Conservation (phyloP, 768 basidiomycete species). For the Russula ochroleuca region DNA sequence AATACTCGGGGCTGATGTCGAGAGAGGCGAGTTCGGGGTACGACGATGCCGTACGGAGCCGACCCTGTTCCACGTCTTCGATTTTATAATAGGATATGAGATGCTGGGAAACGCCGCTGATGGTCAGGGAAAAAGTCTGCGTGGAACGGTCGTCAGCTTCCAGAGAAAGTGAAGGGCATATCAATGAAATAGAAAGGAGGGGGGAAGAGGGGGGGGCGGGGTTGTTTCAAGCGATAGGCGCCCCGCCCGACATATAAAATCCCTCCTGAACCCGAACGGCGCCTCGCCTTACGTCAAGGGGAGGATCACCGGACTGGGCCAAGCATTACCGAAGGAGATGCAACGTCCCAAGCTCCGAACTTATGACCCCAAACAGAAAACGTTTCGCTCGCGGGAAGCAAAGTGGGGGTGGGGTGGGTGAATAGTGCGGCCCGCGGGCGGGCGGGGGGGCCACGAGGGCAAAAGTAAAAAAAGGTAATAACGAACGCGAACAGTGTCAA, state of each 20-base stretch:
- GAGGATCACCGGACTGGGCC: constrained; percentile 10
- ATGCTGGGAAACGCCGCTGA: constrained; percentile 82
- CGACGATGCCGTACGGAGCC: constrained; percentile 82
- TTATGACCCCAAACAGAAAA: not conserved
- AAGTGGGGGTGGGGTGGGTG: not conserved
- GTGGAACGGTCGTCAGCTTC: constrained; percentile 14
- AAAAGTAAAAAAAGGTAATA: not conserved
- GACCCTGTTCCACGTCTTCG: constrained; percentile 84
- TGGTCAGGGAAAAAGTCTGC: constrained; percentile 88
- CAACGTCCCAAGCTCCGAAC: constrained; percentile 4
- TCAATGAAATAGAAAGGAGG: constrained; percentile 2
- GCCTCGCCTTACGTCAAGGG: constrained; percentile 16
- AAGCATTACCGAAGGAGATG: constrained; percentile 11
- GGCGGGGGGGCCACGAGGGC: not conserved
- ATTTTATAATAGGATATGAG: constrained; percentile 93
- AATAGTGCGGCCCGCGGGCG: not conserved
- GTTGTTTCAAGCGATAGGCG: not conserved
- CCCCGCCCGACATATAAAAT: not conserved
- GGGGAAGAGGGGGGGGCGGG: constrained; percentile 3
- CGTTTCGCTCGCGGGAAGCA: not conserved
- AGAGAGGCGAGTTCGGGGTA: constrained; percentile 82
- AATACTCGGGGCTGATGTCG: constrained; percentile 81
- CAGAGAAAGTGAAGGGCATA: not conserved
- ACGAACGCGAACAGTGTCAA: constrained; percentile 1
- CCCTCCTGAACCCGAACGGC: not conserved